A percentile compares a stretch with the other conserved stretches of the same genome.
These are phyloP conservation scores for Myrica gale DNA, from an alignment of 306 rosid genomes.

Conservation along the genomic window DNA sequence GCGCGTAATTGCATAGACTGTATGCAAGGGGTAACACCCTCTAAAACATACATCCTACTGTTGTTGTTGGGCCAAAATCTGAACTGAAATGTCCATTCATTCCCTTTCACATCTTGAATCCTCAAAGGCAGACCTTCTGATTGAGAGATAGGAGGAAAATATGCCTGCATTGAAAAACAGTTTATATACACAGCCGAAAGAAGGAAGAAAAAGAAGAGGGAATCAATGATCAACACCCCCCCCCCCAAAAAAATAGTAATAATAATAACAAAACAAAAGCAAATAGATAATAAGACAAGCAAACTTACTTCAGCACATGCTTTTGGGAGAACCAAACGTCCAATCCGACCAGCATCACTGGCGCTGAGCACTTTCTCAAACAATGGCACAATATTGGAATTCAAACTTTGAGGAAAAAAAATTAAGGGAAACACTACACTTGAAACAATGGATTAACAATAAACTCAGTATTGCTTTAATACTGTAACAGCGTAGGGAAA, in stretches of 20 bases:
- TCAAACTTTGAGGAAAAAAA: constrained; percentile 54
- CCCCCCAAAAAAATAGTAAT: background rate
- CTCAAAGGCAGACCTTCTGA: constrained; percentile 94
- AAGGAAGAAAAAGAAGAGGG: constrained; percentile 9
- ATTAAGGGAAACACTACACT: constrained; percentile 52
- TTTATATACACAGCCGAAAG: constrained; percentile 15
- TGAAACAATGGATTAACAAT: constrained; percentile 2
- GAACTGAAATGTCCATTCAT: constrained; percentile 97
- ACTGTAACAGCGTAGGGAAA: no score
- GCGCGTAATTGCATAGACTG: constrained; percentile 87
- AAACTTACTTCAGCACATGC: constrained; percentile 94
- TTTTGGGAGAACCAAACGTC: constrained; percentile 98
- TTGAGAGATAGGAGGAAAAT: constrained; percentile 84
- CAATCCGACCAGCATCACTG: constrained; percentile 99
- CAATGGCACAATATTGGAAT: constrained; percentile 85
- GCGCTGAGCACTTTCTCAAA: constrained; percentile 98
- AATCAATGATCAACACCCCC: background rate
- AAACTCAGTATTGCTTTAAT: background rate
- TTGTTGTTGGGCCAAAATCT: constrained; percentile 99
- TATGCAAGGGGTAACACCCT: constrained; percentile 99
- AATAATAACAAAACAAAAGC: constrained; percentile 6
- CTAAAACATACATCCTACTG: constrained; percentile 98
- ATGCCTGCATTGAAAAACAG: constrained; percentile 62
- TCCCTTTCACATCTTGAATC: constrained; percentile 89
- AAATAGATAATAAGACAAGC: background rate